Evolutionary conservation across 345 rosid genomes (phyloP).

Genomic region (Gossypium anomalum): DNA sequence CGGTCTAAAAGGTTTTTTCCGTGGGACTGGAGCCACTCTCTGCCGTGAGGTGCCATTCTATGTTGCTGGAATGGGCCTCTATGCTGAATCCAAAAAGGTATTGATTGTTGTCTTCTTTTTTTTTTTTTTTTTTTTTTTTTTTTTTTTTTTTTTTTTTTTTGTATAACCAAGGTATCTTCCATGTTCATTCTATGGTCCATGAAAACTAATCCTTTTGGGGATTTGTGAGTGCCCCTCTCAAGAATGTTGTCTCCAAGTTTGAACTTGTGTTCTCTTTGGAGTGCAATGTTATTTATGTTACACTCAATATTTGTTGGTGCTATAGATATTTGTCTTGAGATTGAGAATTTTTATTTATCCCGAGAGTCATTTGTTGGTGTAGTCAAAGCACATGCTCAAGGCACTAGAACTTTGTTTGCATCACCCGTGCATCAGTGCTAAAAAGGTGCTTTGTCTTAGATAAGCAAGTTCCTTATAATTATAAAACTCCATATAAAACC

Average conservation of each 20-base stretch:
- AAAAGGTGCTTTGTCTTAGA: neutral
- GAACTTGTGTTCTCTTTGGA: no score
- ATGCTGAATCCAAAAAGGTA: slow-evolving; percentile 96
- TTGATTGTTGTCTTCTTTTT: neutral
- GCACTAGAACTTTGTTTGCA: neutral
- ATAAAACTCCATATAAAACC: neutral
- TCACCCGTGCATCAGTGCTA: neutral
- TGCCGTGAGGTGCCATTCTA: slow-evolving; percentile 96
- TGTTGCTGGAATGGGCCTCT: slow-evolving; percentile 90
- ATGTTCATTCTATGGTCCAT: no score
- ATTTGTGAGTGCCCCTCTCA: no score
- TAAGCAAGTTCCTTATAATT: neutral
- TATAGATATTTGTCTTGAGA: neutral
- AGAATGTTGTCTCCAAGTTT: no score
- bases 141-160: no score
- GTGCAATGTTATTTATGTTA: no score
- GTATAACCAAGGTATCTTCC: no score
- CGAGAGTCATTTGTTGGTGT: neutral
- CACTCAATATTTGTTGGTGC: no score
- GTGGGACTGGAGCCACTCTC: slow-evolving; percentile 97
- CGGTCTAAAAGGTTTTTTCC: slow-evolving; percentile 87
- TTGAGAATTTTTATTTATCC: neutral
- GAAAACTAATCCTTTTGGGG: no score
- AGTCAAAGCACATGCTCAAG: neutral
- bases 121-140: no score